Evolutionary conservation across 2,329 filamentous ascomycete species (phyloP).

Genomic region (Hymenoscyphus repandus): DNA sequence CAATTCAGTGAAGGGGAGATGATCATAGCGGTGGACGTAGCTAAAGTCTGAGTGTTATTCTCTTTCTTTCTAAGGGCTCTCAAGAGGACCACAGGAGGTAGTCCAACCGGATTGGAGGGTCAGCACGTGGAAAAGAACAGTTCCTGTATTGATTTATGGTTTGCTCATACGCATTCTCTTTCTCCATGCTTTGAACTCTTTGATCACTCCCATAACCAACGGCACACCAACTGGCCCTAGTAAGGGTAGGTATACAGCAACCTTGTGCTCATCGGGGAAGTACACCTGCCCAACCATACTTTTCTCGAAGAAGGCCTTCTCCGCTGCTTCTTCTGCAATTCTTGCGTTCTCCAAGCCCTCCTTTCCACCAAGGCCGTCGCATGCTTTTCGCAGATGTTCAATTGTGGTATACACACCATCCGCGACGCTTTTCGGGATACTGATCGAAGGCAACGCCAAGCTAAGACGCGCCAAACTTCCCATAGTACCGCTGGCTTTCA

Average conservation of each 20-base stretch:
- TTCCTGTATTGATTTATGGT: too few relatives aligned
- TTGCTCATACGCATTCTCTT: constrained; percentile 19
- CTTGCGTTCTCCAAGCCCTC: constrained; percentile 75
- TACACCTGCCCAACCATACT: constrained; percentile 99
- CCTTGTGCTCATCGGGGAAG: constrained; percentile 97
- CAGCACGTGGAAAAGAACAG: too few relatives aligned
- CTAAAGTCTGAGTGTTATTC: too few relatives aligned
- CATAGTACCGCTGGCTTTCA: constrained; percentile 87
- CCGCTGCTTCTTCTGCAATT: constrained; percentile 81
- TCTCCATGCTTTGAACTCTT: constrained; percentile 60
- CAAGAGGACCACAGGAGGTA: too few relatives aligned
- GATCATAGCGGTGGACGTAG: too few relatives aligned
- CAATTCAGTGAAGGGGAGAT: too few relatives aligned
- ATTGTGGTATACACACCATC: constrained; percentile 79
- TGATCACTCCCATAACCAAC: constrained; percentile 74
- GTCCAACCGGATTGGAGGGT: too few relatives aligned
- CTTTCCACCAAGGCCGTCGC: constrained; percentile 59
- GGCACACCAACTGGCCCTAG: constrained; percentile 89
- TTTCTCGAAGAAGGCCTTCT: constrained; percentile 95
- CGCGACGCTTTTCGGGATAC: constrained; percentile 82
- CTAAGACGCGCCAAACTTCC: constrained; percentile 88
- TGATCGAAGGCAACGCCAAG: constrained; percentile 78
- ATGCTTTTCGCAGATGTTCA: constrained; percentile 70
- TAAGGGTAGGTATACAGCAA: constrained; percentile 90
- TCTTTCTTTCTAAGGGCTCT: too few relatives aligned